These are phyloP conservation scores for Lipomyces yamadae DNA, from an alignment of 805 yeast species.

Conservation along the genomic window DNA sequence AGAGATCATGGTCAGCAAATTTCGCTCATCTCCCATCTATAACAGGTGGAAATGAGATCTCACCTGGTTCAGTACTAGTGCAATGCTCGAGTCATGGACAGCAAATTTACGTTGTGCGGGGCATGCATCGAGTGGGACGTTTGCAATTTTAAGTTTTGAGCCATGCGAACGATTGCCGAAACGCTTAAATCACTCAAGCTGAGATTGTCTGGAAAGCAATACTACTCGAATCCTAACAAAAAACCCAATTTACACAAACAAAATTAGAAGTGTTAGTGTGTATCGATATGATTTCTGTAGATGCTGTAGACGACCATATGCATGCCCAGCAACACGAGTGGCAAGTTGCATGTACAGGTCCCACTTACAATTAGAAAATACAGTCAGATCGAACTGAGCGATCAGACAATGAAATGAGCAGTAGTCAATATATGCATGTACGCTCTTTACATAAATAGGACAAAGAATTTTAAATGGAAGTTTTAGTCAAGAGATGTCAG, in stretches of 20 bases:
- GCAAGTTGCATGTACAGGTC: too few relatives aligned
- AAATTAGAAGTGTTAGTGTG: too few relatives aligned
- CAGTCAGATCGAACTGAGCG: too few relatives aligned
- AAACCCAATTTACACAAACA: background rate
- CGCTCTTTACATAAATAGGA: too few relatives aligned
- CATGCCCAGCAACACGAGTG: too few relatives aligned
- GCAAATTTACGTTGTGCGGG: background rate
- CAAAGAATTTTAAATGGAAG: too few relatives aligned
- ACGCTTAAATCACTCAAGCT: background rate
- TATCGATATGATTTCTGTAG: too few relatives aligned
- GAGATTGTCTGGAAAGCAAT: background rate
- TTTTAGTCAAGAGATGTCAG: too few relatives aligned
- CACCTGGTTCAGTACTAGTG: background rate
- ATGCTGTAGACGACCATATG: too few relatives aligned
- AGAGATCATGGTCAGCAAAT: background rate
- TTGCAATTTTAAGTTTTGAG: background rate
- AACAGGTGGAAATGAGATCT: constrained; percentile 1
- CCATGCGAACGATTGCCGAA: background rate
- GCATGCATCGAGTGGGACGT: background rate
- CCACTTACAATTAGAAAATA: too few relatives aligned
- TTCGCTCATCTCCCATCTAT: background rate
- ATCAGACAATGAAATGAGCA: too few relatives aligned
- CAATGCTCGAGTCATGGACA: background rate
- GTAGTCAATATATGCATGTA: too few relatives aligned
- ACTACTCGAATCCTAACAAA: background rate